Conservation (phyloP, 768 basidiomycete genomes). For the Sarcodon sp. region DNA sequence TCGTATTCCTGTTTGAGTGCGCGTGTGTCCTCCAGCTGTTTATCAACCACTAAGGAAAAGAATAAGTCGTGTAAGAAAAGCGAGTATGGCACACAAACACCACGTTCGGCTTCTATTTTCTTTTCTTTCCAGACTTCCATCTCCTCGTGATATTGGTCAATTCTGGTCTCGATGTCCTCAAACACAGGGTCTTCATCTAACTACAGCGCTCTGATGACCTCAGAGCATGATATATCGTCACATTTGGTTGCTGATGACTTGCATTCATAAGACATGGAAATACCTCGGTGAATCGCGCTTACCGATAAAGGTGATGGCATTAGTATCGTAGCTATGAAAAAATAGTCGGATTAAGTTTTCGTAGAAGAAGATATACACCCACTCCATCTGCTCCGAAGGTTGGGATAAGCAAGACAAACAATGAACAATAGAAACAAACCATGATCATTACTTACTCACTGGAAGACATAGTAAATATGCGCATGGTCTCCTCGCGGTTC, state of each 20-base stretch:
- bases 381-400: conserved; percentile 34
- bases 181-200: conserved; percentile 41
- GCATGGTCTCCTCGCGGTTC: conserved; percentile 11
- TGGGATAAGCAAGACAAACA: neutral
- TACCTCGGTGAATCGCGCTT: conserved; percentile 3
- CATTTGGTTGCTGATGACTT: conserved; percentile 37
- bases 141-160: conserved; percentile 23
- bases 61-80: neutral
- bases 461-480: neutral
- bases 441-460: conserved; percentile 5
- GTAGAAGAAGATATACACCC: conserved; percentile 19
- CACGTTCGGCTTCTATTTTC: conserved; percentile 25
- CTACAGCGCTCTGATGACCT: conserved; percentile 35
- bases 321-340: conserved; percentile 34
- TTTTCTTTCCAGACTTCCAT: conserved; percentile 24
- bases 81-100: conserved; percentile 17
- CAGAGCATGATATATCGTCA: conserved; percentile 50
- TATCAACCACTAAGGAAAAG: conserved; percentile 22
- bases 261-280: neutral
- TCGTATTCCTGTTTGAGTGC: conserved; percentile 25
- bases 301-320: conserved; percentile 53
- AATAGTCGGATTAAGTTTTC: neutral
- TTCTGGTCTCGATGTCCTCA: conserved; percentile 32
- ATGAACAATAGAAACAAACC: neutral
- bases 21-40: conserved; percentile 24